A percentile compares a stretch with the other conserved stretches of the same genome.
These are phyloP conservation scores for Pyrenopolyporus hunteri DNA, from an alignment of 495 filamentous ascomycete genomes.

Conservation along the genomic window DNA sequence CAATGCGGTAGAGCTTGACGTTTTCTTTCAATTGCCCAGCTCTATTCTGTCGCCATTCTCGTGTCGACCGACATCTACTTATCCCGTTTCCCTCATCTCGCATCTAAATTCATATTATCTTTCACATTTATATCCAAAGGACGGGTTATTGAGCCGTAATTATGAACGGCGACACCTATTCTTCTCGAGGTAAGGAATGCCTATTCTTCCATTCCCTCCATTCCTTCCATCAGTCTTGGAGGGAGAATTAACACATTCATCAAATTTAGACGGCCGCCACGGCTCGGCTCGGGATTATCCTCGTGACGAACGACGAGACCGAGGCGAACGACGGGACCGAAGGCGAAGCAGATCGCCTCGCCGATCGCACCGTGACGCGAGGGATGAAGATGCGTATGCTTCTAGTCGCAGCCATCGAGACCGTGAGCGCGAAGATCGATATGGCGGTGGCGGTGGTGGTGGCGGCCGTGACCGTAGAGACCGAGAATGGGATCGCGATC, in stretches of 20 bases:
- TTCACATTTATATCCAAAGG: no score
- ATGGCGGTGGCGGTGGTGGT: conserved; percentile 56
- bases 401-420: conserved; percentile 89
- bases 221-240: no score
- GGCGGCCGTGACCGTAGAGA: conserved; percentile 52
- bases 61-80: not conserved
- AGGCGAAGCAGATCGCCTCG: conserved; percentile 58
- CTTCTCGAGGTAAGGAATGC: conserved; percentile 69
- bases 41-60: not conserved
- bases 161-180: conserved; percentile 91
- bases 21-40: conserved; percentile 14
- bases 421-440: conserved; percentile 88
- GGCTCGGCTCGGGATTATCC: conserved; percentile 74
- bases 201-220: conserved; percentile 39
- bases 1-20: conserved; percentile 20
- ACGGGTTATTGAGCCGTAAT: conserved; percentile 47
- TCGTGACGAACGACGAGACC: conserved; percentile 45
- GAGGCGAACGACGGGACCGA: conserved; percentile 58
- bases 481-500: conserved; percentile 75
- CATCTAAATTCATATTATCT: no score
- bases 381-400: conserved; percentile 86
- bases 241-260: conserved; percentile 53
- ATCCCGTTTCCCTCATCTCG: not conserved
- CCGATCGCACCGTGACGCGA: conserved; percentile 62
- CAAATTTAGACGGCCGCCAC: conserved; percentile 59